Evolutionary conservation across 202 grass and related monocot species (phyloP), one percentile per base, ranked within the genome.

Genomic region (Panicum hallii): DNA sequence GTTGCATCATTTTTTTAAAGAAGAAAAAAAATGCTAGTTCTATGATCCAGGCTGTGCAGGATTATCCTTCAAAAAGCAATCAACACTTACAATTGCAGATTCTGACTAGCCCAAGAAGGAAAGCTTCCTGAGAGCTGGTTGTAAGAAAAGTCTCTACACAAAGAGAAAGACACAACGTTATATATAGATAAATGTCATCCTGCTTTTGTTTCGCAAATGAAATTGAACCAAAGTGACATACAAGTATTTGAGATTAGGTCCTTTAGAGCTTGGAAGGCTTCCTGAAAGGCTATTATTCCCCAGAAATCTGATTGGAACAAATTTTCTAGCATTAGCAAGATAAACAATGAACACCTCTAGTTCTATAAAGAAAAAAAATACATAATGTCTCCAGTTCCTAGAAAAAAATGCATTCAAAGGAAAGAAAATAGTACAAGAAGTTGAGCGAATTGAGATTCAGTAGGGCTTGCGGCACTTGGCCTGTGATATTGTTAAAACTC

Each of bases 401-500:
- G 36, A 38, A 38, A 38, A 38, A 38, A 38, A 4, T 26, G 36
- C 36, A 38, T 38, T 38, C 36, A 12, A 77, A 87, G 20, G 28
- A 3, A 79, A 53, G 52, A 49, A 38, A 84, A 85, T 84, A 81
- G 84, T 88, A 98, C 96, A 98, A 75, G 72, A 67, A 89, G 5
- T 0, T 43, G 4, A 98, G 78, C 11, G 38, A 87, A 56, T n/a
- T 89, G 57, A 94, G 63, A 75, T 62, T 92, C 71, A 90, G 79
- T 54, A 95, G 86, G 12, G 88, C 40, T 56, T 79, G 75, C 4
- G 95, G 91, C 58, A 94, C 30, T 72, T 87, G 73, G 11, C 96
- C 96, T 26, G 74, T 98, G 78, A 98, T 94, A 84, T 95, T 98
- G 82, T 98, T 98, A 69, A 95, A 98, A 73, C 93, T 93, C 83